Percentiles rank a stretch among this genome's conserved stretches.
These are phyloP conservation scores for Punica granatum DNA, from an alignment of 345 rosid species.

Conservation along the genomic window DNA sequence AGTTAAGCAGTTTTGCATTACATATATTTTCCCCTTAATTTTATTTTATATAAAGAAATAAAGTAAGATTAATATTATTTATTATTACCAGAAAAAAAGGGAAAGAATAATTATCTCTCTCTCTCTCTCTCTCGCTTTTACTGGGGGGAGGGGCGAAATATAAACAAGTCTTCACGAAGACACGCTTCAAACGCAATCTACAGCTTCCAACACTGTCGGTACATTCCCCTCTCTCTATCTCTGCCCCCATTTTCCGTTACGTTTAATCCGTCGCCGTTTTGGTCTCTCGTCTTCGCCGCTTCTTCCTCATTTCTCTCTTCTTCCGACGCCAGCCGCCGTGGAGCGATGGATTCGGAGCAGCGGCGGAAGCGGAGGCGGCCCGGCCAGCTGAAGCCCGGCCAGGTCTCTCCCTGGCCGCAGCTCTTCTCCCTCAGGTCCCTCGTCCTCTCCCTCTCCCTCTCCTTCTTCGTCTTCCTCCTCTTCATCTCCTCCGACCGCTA, in stretches of 20 bases:
- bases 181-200: not conserved
- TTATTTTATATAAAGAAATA: too few relatives aligned
- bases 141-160: not conserved
- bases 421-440: conserved; percentile 51
- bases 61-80: too few relatives aligned
- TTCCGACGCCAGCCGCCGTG: not conserved
- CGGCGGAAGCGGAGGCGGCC: conserved; percentile 73
- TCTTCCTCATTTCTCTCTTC: not conserved
- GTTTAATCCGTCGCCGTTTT: not conserved
- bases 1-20: not conserved
- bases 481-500: conserved; percentile 53
- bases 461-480: conserved; percentile 54
- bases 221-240: not conserved
- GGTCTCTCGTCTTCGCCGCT: not conserved
- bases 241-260: not conserved
- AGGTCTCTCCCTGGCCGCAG: conserved; percentile 4
- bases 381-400: conserved; percentile 20
- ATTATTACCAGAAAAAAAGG: too few relatives aligned
- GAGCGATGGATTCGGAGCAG: conserved; percentile 63
- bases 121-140: not conserved
- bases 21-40: too few relatives aligned
- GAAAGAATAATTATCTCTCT: not conserved
- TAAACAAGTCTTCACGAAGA: not conserved
- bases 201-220: not conserved
- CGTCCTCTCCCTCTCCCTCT: conserved; percentile 27